Evolutionary conservation across 2,329 filamentous ascomycete genomes (phyloP).

Genomic region (Venturia effusa): DNA sequence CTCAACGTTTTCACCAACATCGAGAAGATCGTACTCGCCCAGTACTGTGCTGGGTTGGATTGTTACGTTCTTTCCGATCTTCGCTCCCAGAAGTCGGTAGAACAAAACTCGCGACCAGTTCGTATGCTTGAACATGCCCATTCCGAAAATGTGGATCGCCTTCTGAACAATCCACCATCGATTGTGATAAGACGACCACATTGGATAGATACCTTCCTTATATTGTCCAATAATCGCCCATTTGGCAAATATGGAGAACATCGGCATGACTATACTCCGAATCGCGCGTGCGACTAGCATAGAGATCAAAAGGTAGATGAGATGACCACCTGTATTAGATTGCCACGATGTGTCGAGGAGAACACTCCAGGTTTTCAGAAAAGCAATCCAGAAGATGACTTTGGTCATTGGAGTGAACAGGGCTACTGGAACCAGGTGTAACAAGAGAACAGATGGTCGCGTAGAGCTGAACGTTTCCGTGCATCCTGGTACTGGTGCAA

Average conservation of each 20-base stretch:
- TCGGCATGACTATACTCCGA: slow-evolving; percentile 31
- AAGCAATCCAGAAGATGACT: slow-evolving; percentile 42
- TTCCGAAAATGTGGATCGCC: slow-evolving; percentile 38
- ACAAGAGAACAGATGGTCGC: slow-evolving; percentile 35
- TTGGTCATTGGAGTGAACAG: slow-evolving; percentile 42
- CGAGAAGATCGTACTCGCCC: slow-evolving; percentile 48
- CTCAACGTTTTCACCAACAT: slow-evolving; percentile 39
- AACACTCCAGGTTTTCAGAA: slow-evolving; percentile 35
- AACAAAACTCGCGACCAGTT: slow-evolving; percentile 34
- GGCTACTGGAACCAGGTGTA: slow-evolving; percentile 41
- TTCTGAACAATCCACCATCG: slow-evolving; percentile 50
- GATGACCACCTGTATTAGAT: slow-evolving; percentile 32
- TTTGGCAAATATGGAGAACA: slow-evolving; percentile 40
- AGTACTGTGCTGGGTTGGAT: slow-evolving; percentile 32
- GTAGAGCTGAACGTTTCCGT: slow-evolving; percentile 38
- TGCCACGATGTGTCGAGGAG: slow-evolving; percentile 31
- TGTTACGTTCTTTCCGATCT: slow-evolving; percentile 42
- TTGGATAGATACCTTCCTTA: slow-evolving; percentile 43
- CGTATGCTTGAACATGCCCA: slow-evolving; percentile 33
- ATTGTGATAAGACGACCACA: slow-evolving; percentile 49
- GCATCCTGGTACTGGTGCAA: slow-evolving; percentile 23
- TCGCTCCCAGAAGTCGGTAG: slow-evolving; percentile 42
- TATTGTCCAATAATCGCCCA: slow-evolving; percentile 46
- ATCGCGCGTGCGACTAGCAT: slow-evolving; percentile 33
- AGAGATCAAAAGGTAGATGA: slow-evolving; percentile 38